Percentiles rank a stretch among this genome's conserved stretches.
These are phyloP conservation scores for Ricinus communis DNA, from an alignment of 345 rosid species.

Conservation along the genomic window DNA sequence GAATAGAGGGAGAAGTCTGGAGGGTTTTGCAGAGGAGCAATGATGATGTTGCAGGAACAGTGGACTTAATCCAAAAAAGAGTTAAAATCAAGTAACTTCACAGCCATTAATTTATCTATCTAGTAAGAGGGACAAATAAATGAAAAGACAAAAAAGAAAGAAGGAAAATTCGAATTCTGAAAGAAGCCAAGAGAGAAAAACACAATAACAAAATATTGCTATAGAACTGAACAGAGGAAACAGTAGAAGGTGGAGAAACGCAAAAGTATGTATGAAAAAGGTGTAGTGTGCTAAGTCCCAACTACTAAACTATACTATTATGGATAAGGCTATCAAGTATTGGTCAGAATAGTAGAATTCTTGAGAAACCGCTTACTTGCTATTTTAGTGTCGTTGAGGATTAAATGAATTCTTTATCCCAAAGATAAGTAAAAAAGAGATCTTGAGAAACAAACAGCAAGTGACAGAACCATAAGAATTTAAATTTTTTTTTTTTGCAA, in stretches of 20 bases:
- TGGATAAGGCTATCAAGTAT: conserved; percentile 29
- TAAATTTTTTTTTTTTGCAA: no score
- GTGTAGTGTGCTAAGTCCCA: background rate
- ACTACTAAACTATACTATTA: background rate
- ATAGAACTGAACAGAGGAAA: conserved; percentile 22
- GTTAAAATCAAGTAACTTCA: conserved; percentile 27
- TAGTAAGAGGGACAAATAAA: background rate
- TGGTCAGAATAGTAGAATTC: no score
- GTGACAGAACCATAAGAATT: background rate
- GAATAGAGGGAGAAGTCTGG: conserved; percentile 21
- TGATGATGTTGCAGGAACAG: conserved; percentile 48
- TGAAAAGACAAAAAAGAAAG: background rate
- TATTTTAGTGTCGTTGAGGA: background rate
- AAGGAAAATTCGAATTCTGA: conserved; percentile 9
- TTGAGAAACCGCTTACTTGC: background rate
- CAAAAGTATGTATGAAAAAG: conserved; percentile 10
- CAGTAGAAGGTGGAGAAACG: conserved; percentile 13
- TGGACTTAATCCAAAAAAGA: conserved; percentile 54
- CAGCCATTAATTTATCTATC: conserved; percentile 11
- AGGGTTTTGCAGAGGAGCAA: conserved; percentile 49
- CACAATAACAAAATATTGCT: conserved; percentile 15
- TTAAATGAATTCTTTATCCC: background rate
- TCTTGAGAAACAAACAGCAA: conserved; percentile 19
- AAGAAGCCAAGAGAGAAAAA: conserved; percentile 31
- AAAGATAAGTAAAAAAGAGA: conserved; percentile 5